Percentiles rank a stretch among this genome's conserved stretches.
Conservation (phyloP, 495 filamentous ascomycete species). For the Apiosordaria backusii region DNA sequence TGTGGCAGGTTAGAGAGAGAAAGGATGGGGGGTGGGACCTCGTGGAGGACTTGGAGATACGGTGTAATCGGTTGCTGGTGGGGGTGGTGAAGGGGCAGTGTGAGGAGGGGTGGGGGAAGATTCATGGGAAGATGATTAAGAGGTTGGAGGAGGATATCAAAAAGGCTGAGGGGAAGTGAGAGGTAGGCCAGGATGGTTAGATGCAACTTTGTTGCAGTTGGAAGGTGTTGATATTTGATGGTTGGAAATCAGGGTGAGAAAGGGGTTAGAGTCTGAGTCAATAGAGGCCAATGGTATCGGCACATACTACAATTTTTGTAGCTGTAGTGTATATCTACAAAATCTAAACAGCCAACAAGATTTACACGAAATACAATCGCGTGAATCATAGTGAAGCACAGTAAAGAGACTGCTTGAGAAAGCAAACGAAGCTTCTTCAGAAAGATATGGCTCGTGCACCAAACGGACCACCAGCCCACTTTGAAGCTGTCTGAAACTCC, state of each 20-base stretch:
- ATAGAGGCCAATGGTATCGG: neutral
- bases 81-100: conserved; percentile 42
- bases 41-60: conserved; percentile 40
- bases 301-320: neutral
- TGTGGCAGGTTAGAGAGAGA: conserved; percentile 36
- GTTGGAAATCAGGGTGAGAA: neutral
- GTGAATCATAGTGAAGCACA: neutral
- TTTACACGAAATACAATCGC: neutral
- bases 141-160: conserved; percentile 29
- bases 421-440: neutral
- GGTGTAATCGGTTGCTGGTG: conserved; percentile 41
- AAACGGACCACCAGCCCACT: neutral
- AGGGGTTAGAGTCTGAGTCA: neutral
- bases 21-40: conserved; percentile 29
- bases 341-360: neutral
- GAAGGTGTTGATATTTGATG: neutral
- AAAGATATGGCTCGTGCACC: neutral
- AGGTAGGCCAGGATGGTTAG: neutral
- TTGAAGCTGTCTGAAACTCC: neutral
- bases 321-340: no score
- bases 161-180: neutral
- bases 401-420: neutral
- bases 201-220: neutral
- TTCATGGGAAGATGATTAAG: conserved; percentile 41
- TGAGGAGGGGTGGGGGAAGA: conserved; percentile 39